Conservation (phyloP, 2,329 filamentous ascomycete species). For the Daldinia sp. region DNA sequence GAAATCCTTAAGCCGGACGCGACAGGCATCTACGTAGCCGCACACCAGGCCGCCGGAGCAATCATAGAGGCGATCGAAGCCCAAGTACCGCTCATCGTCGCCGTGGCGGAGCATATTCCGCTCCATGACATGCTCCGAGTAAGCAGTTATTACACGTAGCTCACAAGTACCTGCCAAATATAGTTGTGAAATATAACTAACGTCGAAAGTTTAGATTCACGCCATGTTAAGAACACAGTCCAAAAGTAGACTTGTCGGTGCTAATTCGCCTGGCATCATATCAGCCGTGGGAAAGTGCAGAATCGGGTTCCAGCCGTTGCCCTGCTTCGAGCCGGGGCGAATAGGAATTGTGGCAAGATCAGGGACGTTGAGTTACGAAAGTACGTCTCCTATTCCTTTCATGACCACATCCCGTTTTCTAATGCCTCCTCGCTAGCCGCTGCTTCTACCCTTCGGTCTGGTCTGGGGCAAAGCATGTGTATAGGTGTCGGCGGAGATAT, state of each 20-base stretch:
- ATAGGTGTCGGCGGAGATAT: slow-evolving; percentile 81
- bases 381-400: slow-evolving; percentile 42
- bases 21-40: slow-evolving; percentile 83
- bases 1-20: slow-evolving; percentile 79
- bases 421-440: slow-evolving; percentile 61
- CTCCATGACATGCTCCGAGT: slow-evolving; percentile 78
- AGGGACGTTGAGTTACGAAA: slow-evolving; percentile 79
- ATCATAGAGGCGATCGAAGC: slow-evolving; percentile 85
- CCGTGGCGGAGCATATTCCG: slow-evolving; percentile 81
- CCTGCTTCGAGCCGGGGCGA: slow-evolving; percentile 76
- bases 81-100: slow-evolving; percentile 79
- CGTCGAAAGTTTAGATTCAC: slow-evolving; percentile 24
- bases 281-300: slow-evolving; percentile 74
- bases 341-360: slow-evolving; percentile 80
- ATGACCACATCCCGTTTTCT: background rate
- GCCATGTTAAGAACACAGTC: slow-evolving; percentile 77
- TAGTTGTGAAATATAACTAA: background rate
- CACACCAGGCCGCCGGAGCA: slow-evolving; percentile 76
- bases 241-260: slow-evolving; percentile 75
- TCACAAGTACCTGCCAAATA: too few relatives aligned
- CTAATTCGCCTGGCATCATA: slow-evolving; percentile 81
- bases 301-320: slow-evolving; percentile 73
- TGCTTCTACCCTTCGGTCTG: slow-evolving; percentile 75
- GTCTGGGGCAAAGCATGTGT: slow-evolving; percentile 77
- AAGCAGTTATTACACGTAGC: slow-evolving; percentile 43